Evolutionary conservation across 2,329 filamentous ascomycete genomes (phyloP), one percentile per base, ranked within the genome.

Genomic region (Diaporthe caulivora): DNA sequence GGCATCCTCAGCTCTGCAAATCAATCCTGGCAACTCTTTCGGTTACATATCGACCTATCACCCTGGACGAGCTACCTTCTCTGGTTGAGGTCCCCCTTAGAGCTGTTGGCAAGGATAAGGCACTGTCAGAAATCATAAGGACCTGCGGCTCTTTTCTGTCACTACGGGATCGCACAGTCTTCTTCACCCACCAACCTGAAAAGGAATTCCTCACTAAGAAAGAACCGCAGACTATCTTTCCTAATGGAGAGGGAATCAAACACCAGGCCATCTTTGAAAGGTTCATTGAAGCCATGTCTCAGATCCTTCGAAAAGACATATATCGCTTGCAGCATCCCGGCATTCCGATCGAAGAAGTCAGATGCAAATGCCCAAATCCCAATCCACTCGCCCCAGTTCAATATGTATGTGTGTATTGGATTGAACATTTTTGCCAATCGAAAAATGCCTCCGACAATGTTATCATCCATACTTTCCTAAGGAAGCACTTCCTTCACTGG

Each of bases 121-220:
- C 13, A 26, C 13, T 53, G 11, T 10, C 49, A 1, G n/a, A 51
- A 21, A 26, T 51, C 2, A 10, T 10, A 26, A 51, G 5, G 6
- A 26, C 13, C 10, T 53, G 49, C 24, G 8, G n/a, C 11, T 26
- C 49, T 7, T 2, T 53, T 7, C 10, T 53, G 1, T 24, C 10
- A 5, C 1, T 26, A 26, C 49, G 24, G 4, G 24, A 53, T 0
- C n/a, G 8, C n/a, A 71, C 21, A 7, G 15, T 71, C n/a, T 71
- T 3, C 34, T 71, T 71, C 54, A 18, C 65, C 7, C 70, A 71
- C 24, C 47, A 64, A 54, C 65, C 70, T 9, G 70, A 57, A 8
- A 40, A 44, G n/a, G n/a, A n/a, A n/a, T n/a, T n/a, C n/a, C n/a
- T n/a, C n/a, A n/a, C n/a, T n/a, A n/a, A n/a, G n/a, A n/a, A n/a